Percentiles rank a stretch among this genome's conserved stretches.
Conservation (phyloP, 768 basidiomycete genomes). For the Amanita jacksonii region DNA sequence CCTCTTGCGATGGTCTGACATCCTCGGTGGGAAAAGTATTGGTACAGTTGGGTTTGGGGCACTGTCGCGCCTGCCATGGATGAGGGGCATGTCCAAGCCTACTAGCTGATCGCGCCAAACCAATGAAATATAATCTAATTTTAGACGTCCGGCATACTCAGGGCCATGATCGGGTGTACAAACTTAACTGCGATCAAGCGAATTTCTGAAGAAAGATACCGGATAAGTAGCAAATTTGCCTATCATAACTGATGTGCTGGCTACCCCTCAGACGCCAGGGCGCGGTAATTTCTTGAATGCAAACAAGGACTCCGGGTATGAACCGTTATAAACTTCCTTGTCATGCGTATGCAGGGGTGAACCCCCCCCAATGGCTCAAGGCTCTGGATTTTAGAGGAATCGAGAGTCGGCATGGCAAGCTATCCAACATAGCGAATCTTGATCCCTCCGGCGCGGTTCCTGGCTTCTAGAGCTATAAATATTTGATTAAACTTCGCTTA, state of each 20-base stretch:
- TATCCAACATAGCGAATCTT: slow-evolving; percentile 74
- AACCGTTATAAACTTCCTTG: background rate
- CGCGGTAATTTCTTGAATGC: background rate
- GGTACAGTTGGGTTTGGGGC: background rate
- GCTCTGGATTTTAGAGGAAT: background rate
- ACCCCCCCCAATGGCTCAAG: background rate
- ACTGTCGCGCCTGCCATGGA: too few species aligned
- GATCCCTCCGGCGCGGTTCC: slow-evolving; percentile 56
- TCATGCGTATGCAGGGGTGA: background rate
- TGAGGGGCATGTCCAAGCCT: too few species aligned
- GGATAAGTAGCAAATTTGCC: too few species aligned
- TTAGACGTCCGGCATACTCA: background rate
- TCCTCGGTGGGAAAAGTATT: slow-evolving; percentile 9
- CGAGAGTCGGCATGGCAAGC: slow-evolving; percentile 11
- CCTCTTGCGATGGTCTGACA: slow-evolving; percentile 23
- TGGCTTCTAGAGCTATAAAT: slow-evolving; percentile 54
- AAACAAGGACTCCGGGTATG: background rate
- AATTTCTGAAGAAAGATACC: background rate
- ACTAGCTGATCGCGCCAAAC: too few species aligned
- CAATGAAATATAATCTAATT: too few species aligned
- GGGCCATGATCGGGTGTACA: background rate
- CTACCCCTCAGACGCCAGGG: background rate
- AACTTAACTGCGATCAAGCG: background rate
- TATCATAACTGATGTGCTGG: background rate
- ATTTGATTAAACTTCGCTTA: slow-evolving; percentile 2